Evolutionary conservation across 73 alveolate genomes (phyloP).

Genomic region (Paraurostyla sp.): DNA sequence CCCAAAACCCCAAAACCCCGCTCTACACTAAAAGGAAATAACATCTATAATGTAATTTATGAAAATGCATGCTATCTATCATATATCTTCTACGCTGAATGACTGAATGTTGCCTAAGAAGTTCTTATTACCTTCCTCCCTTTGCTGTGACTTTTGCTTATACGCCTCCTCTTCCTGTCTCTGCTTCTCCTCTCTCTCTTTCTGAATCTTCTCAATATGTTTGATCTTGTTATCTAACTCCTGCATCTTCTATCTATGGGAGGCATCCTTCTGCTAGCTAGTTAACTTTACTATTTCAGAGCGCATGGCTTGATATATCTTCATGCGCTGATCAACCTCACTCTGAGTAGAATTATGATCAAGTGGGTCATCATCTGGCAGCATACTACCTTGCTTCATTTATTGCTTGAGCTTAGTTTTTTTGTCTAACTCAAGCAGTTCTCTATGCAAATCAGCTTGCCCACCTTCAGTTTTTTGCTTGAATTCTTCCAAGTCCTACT

Average conservation of each 20-base stretch:
- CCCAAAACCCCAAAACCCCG: constrained; percentile 45
- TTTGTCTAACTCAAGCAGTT: constrained; percentile 52
- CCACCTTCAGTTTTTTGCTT: constrained; percentile 26
- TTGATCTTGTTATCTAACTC: constrained; percentile 18
- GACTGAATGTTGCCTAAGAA: constrained; percentile 51
- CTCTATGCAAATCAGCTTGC: constrained; percentile 51
- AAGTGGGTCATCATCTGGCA: neutral
- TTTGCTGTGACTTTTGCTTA: neutral
- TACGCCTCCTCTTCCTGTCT: constrained; percentile 28
- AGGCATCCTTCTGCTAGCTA: no score
- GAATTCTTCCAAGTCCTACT: constrained; percentile 52
- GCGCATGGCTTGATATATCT: constrained; percentile 43
- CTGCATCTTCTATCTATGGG: no score
- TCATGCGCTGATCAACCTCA: constrained; percentile 41
- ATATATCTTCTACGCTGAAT: constrained; percentile 47
- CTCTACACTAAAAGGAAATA: neutral
- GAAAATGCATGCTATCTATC: no score
- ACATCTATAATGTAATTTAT: neutral
- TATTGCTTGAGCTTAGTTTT: constrained; percentile 1
- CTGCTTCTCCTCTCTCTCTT: constrained; percentile 33
- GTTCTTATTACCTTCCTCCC: constrained; percentile 25
- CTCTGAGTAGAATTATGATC: neutral
- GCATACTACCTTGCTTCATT: neutral
- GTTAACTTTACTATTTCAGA: constrained; percentile 12
- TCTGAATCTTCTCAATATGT: neutral